Percentiles rank a stretch among this genome's conserved stretches.
phyloP scores from a whole-genome alignment of 2,329 filamentous ascomycete genomes.

The Penicillium aurantiogriseum region DNA sequence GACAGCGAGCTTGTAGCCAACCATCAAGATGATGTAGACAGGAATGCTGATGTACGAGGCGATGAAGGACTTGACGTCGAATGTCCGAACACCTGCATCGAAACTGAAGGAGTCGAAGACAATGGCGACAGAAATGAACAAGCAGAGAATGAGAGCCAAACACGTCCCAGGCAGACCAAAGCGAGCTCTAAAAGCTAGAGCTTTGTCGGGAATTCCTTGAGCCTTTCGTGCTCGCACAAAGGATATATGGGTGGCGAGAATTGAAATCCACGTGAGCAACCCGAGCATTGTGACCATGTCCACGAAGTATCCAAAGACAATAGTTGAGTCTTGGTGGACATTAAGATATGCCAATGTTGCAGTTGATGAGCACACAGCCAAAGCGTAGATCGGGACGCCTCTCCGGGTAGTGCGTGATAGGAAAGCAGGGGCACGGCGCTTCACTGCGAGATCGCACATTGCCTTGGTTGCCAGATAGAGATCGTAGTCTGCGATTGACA shows the following conservation, averaged over 20 bases:
- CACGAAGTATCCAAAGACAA: conserved; percentile 63
- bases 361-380: conserved; percentile 60
- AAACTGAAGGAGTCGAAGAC: conserved; percentile 68
- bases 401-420: conserved; percentile 67
- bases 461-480: conserved; percentile 71
- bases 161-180: conserved; percentile 68
- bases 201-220: conserved; percentile 56
- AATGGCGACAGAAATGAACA: conserved; percentile 74
- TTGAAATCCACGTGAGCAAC: conserved; percentile 64
- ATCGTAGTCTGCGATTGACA: conserved; percentile 73
- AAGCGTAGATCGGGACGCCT: conserved; percentile 67
- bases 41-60: conserved; percentile 75
- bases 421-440: conserved; percentile 68
- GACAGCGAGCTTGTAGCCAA: conserved; percentile 62
- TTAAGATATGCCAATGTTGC: conserved; percentile 67
- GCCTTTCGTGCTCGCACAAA: conserved; percentile 62
- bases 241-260: conserved; percentile 64
- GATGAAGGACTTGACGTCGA: conserved; percentile 71
- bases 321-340: conserved; percentile 54
- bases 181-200: conserved; percentile 65
- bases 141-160: conserved; percentile 65
- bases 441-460: conserved; percentile 69
- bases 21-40: conserved; percentile 65
- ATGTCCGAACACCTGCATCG: conserved; percentile 47
- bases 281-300: conserved; percentile 67